A percentile compares a stretch with the other conserved stretches of the same genome.
phyloP scores from a whole-genome alignment of 208 protist species.

The Trypanosoma theileri region DNA sequence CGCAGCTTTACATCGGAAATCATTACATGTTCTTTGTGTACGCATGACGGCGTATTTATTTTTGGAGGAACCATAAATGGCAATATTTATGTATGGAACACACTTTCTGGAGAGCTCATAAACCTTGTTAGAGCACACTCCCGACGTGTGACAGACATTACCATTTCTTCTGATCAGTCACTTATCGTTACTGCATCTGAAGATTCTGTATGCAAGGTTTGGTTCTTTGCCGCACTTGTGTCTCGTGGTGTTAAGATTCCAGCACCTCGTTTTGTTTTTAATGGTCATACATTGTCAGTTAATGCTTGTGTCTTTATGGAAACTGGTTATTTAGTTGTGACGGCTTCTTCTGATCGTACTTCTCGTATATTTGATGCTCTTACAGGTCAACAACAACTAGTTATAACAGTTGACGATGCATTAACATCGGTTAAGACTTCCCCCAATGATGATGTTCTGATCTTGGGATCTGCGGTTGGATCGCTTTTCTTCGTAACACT shows the following conservation, averaged over 20 bases:
- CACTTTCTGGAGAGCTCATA: conserved; percentile 63
- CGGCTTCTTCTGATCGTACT: conserved; percentile 66
- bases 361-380: conserved; percentile 64
- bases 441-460: conserved; percentile 43
- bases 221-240: conserved; percentile 44
- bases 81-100: conserved; percentile 72
- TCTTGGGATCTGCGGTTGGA: conserved; percentile 53
- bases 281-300: conserved; percentile 69
- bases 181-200: conserved; percentile 72
- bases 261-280: conserved; percentile 42
- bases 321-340: conserved; percentile 46
- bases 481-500: conserved; percentile 53
- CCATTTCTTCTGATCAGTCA: conserved; percentile 55
- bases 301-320: conserved; percentile 66
- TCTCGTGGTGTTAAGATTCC: conserved; percentile 30
- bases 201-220: conserved; percentile 79
- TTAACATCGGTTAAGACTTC: conserved; percentile 50
- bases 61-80: conserved; percentile 58
- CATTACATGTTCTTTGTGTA: conserved; percentile 51
- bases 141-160: conserved; percentile 51
- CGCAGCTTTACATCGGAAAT: conserved; percentile 69
- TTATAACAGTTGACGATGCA: conserved; percentile 58
- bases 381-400: conserved; percentile 48
- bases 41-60: conserved; percentile 63
- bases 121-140: conserved; percentile 64